These are phyloP conservation scores for Albugo laibachii DNA, from an alignment of 352 stramenopile genomes.

Conservation along the genomic window DNA sequence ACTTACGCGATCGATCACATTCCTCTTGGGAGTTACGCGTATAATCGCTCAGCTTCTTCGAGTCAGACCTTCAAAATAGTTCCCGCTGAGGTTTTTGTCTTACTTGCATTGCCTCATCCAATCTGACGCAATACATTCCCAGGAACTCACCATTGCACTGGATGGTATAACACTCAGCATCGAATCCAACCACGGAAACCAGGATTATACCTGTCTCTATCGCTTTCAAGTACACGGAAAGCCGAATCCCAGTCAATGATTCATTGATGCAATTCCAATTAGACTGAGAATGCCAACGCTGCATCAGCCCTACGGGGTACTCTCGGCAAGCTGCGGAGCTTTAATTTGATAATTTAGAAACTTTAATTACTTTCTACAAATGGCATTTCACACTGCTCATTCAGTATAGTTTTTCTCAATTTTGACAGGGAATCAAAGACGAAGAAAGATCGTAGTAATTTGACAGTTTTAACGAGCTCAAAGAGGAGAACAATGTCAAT, in stretches of 20 bases:
- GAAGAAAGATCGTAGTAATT: too few species aligned
- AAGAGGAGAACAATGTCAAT: conserved; percentile 29
- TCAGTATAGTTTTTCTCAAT: too few species aligned
- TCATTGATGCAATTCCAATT: too few species aligned
- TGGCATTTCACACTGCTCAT: too few species aligned
- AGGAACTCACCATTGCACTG: conserved; percentile 28
- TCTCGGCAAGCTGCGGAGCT: too few species aligned
- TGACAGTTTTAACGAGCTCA: too few species aligned
- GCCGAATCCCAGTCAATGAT: neutral
- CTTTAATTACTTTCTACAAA: too few species aligned
- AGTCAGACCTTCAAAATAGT: conserved; percentile 51
- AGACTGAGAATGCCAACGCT: too few species aligned
- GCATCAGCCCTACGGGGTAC: too few species aligned
- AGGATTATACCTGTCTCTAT: conserved; percentile 80
- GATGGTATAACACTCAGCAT: conserved; percentile 62
- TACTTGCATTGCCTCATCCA: conserved; percentile 9
- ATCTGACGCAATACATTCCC: neutral
- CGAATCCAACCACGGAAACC: conserved; percentile 61
- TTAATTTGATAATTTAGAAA: too few species aligned
- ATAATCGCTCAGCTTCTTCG: conserved; percentile 19
- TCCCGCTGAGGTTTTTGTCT: conserved; percentile 10
- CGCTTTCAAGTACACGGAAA: conserved; percentile 66
- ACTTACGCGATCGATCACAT: conserved; percentile 23
- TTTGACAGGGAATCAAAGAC: too few species aligned
- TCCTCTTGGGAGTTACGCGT: conserved; percentile 59